phyloP scores from a whole-genome alignment of 2,329 filamentous ascomycete genomes.

The Aspergillus pseudotamarii region DNA sequence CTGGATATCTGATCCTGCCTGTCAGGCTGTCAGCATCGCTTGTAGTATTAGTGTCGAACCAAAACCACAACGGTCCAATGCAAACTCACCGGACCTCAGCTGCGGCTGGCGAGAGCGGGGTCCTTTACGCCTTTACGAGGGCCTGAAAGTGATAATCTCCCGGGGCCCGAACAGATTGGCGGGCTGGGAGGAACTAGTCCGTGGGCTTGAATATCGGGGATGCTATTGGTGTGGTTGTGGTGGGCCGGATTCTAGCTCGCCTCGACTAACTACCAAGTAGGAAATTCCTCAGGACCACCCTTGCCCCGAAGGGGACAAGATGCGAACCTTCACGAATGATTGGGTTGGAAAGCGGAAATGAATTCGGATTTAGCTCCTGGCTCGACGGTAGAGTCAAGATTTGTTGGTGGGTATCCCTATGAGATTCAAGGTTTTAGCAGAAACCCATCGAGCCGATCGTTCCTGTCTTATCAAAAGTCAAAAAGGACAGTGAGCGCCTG shows the following conservation, averaged over 20 bases:
- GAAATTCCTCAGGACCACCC: neutral
- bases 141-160: neutral
- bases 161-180: neutral
- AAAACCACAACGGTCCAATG: neutral
- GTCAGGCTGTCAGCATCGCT: neutral
- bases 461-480: too few species aligned
- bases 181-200: neutral
- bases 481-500: too few species aligned
- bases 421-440: too few species aligned
- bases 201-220: neutral
- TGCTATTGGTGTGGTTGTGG: neutral
- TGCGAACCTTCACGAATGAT: neutral
- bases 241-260: neutral
- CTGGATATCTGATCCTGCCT: neutral
- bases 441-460: too few species aligned
- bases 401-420: too few species aligned
- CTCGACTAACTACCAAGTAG: neutral
- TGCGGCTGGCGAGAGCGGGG: neutral
- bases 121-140: neutral
- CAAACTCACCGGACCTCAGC: neutral
- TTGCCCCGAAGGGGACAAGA: neutral
- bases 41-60: neutral
- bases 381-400: too few species aligned
- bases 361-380: too few species aligned
- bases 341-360: too few species aligned